Conservation (phyloP, 345 rosid species). For the Corymbia maculata region DNA sequence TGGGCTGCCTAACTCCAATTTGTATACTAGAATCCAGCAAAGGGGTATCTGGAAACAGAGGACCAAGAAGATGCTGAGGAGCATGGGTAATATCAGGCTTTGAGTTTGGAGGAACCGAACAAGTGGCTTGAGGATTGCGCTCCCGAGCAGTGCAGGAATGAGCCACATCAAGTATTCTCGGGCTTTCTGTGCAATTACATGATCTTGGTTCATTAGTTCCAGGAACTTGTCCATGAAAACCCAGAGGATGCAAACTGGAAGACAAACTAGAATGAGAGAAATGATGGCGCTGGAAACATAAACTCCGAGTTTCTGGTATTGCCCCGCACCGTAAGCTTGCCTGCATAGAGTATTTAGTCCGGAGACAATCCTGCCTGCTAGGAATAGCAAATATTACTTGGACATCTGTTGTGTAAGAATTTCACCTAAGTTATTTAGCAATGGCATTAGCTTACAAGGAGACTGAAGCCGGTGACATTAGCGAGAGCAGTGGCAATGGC, state of each 20-base stretch:
- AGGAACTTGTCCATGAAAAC: slow-evolving; percentile 16
- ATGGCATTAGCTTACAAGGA: slow-evolving; percentile 1
- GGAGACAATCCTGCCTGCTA: slow-evolving; percentile 9
- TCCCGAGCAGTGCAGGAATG: slow-evolving; percentile 19
- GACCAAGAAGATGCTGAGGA: slow-evolving; percentile 1
- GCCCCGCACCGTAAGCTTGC: slow-evolving; percentile 24
- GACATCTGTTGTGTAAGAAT: not conserved
- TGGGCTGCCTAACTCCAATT: slow-evolving; percentile 6
- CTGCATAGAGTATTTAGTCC: slow-evolving; percentile 27
- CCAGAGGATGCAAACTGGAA: slow-evolving; percentile 14
- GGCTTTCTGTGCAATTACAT: slow-evolving; percentile 10
- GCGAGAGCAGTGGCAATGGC: slow-evolving; percentile 18
- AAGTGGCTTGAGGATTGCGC: slow-evolving; percentile 13
- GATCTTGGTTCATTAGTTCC: slow-evolving; percentile 18
- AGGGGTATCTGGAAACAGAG: slow-evolving; percentile 18
- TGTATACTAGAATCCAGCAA: slow-evolving; percentile 29
- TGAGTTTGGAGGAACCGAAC: slow-evolving; percentile 18
- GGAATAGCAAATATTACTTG: not conserved
- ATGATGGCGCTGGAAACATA: slow-evolving; percentile 9
- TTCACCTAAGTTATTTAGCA: not conserved
- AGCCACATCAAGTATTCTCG: slow-evolving; percentile 15
- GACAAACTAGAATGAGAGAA: slow-evolving; percentile 12
- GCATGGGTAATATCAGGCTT: slow-evolving; percentile 26
- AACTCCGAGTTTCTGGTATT: slow-evolving; percentile 12
- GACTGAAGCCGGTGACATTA: slow-evolving; percentile 16